Evolutionary conservation across 192 early-diverging fungal genomes (phyloP).

Genomic region (Umbelopsis isabellina): DNA sequence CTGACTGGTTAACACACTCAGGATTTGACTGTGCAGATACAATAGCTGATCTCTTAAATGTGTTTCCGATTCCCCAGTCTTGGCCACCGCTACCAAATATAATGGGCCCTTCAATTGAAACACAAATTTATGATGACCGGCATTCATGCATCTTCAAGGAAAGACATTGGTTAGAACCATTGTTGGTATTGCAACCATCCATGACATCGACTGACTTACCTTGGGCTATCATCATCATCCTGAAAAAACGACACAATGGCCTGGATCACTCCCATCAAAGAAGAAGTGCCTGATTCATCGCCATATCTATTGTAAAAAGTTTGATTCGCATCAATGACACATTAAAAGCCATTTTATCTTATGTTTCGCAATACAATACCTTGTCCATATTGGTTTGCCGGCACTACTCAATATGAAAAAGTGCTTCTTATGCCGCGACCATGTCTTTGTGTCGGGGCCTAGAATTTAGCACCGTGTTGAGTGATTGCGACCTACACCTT

Average conservation of each 20-base stretch:
- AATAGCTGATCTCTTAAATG: constrained; percentile 80
- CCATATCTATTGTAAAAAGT: constrained; percentile 64
- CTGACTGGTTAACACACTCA: constrained; percentile 77
- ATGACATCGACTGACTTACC: constrained; percentile 34
- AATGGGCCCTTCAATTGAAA: constrained; percentile 82
- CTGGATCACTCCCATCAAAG: constrained; percentile 88
- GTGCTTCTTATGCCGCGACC: constrained; percentile 74
- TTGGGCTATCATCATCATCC: constrained; percentile 78
- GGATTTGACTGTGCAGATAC: constrained; percentile 81
- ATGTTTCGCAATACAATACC: constrained; percentile 38
- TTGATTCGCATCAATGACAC: not conserved
- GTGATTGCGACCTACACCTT: not conserved
- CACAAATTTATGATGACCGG: constrained; percentile 78
- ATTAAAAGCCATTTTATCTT: too few species aligned
- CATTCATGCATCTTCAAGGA: constrained; percentile 58
- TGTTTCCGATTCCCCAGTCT: constrained; percentile 74
- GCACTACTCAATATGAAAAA: constrained; percentile 92
- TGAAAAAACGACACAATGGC: constrained; percentile 86
- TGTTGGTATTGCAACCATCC: too few species aligned
- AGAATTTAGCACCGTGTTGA: not conserved
- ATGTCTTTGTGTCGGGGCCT: constrained; percentile 46
- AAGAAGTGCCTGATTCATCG: constrained; percentile 84
- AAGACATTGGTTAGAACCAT: not conserved
- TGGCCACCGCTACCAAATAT: constrained; percentile 82
- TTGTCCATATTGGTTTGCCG: constrained; percentile 93